These are phyloP conservation scores for Stygiomarasmius scandens DNA, from an alignment of 1,284 basidiomycete species.

Conservation along the genomic window DNA sequence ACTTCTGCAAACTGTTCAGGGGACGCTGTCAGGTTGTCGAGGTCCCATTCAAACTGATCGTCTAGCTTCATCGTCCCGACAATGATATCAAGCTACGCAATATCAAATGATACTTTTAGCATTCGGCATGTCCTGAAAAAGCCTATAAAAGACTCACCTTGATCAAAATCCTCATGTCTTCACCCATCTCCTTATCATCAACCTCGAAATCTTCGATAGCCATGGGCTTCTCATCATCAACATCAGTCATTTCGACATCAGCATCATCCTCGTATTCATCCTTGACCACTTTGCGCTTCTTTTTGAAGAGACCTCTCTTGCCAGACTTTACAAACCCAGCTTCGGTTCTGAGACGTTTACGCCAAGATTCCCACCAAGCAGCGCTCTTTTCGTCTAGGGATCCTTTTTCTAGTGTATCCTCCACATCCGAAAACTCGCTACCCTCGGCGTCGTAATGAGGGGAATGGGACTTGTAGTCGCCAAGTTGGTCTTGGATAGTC, in stretches of 20 bases:
- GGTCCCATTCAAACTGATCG: slow-evolving; percentile 99
- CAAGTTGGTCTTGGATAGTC: slow-evolving; percentile 86
- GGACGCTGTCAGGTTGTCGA: slow-evolving; percentile 76
- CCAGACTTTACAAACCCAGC: slow-evolving; percentile 29
- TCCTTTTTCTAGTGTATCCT: slow-evolving; percentile 39
- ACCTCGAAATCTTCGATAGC: slow-evolving; percentile 55
- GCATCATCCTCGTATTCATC: slow-evolving; percentile 32
- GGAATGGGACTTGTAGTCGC: slow-evolving; percentile 75
- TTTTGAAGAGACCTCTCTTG: slow-evolving; percentile 27
- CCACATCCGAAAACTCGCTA: slow-evolving; percentile 33
- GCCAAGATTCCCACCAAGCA: slow-evolving; percentile 76
- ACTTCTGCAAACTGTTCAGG: slow-evolving; percentile 93
- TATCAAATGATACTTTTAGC: neutral
- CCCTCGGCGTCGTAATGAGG: slow-evolving; percentile 47
- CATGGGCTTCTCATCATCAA: slow-evolving; percentile 45
- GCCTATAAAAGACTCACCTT: slow-evolving; percentile 60
- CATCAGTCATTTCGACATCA: slow-evolving; percentile 33
- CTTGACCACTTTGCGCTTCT: slow-evolving; percentile 31
- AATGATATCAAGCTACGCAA: slow-evolving; percentile 88
- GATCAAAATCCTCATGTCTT: slow-evolving; percentile 90
- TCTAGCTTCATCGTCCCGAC: slow-evolving; percentile 92
- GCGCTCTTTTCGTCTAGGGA: slow-evolving; percentile 52
- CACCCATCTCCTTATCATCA: slow-evolving; percentile 61
- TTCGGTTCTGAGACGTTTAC: slow-evolving; percentile 50
- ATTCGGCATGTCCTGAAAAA: slow-evolving; percentile 5